Evolutionary conservation across 495 filamentous ascomycete genomes (phyloP).

Genomic region (Talaromyces stipitatus): DNA sequence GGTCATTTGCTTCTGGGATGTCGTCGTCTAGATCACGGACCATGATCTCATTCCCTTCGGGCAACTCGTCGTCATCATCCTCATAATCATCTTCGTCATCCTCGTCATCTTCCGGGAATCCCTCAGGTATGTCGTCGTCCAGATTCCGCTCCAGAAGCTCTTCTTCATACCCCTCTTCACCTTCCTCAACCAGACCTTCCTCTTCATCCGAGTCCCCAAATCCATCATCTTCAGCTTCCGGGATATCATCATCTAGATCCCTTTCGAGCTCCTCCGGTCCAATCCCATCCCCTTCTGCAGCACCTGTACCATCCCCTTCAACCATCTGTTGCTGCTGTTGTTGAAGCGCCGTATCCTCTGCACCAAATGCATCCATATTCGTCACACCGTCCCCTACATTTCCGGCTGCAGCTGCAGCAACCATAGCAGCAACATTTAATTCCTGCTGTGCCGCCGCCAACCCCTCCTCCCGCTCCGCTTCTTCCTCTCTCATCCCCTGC

Average conservation of each 20-base stretch:
- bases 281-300: slow-evolving; percentile 20
- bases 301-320: not conserved
- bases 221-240: slow-evolving; percentile 25
- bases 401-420: slow-evolving; percentile 48
- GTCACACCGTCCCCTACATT: slow-evolving; percentile 21
- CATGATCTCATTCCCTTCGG: not conserved
- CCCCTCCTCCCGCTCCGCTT: slow-evolving; percentile 73
- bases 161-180: slow-evolving; percentile 33
- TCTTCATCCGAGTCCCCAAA: slow-evolving; percentile 15
- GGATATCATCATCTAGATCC: slow-evolving; percentile 43
- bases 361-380: slow-evolving; percentile 4
- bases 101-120: slow-evolving; percentile 36
- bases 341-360: slow-evolving; percentile 12
- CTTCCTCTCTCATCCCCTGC: slow-evolving; percentile 68
- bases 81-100: slow-evolving; percentile 8
- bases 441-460: slow-evolving; percentile 62
- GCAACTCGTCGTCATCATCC: slow-evolving; percentile 17
- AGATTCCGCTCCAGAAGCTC: slow-evolving; percentile 40
- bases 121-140: slow-evolving; percentile 46
- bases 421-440: slow-evolving; percentile 52
- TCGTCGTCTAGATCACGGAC: slow-evolving; percentile 34
- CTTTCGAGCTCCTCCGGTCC: slow-evolving; percentile 31
- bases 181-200: slow-evolving; percentile 34
- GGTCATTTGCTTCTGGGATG: slow-evolving; percentile 27
- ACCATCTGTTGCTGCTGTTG: not conserved